Base-by-base conservation (phyloP, 768 basidiomycete genomes). In the Termitomyces sp. region DNA sequence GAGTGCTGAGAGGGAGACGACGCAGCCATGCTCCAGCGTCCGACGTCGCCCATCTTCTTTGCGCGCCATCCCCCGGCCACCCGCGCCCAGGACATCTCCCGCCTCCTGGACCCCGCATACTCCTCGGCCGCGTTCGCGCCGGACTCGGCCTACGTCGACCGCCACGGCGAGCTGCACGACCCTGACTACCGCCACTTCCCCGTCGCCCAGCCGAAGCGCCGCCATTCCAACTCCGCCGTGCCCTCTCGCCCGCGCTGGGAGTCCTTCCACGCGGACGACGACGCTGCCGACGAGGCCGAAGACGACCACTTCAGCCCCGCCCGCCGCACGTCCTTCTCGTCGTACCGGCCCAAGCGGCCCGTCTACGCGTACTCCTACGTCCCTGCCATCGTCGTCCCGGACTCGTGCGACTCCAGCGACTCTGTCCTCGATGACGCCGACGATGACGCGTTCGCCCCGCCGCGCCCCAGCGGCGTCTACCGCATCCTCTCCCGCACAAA, bases 151-250 rank as follows among this genome's bases (percentile, higher is more conserved):
- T 85, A 84, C 64, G 78, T 85, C 59, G 85, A 86, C 74, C 73
- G 71, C 66, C 73, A 78, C 57, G 85, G 84, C 49, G 79, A 83
- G 67, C 71, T 85, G 26, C 84, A 86, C 64, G 85, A 86, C 67
- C 85, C 85, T 23, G 85, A 86, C 64, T 86, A 78, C 69, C 75
- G 84, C 59, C 76, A 85, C 70, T 86, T 86, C 58, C 85, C 84
- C 30, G 64, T 75, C 37, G 43, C 66, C 19, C 59, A 56, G 11
- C 60, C 62, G 5, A 64, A 19, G 50, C 66, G 14, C 62, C 66
- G 33, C 53, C 49, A 55, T 14, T 58, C 62, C 40, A 57, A 52
- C 37, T 15, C 26, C 31, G 45, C 40, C 44, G 49, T 54, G 26
- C 30, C 55, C 14, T 30, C 62, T 15, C 67, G 71, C 1, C 68